Evolutionary conservation across 257 asterid genomes (phyloP).

Genomic region (Solanum bulbocastanum): DNA sequence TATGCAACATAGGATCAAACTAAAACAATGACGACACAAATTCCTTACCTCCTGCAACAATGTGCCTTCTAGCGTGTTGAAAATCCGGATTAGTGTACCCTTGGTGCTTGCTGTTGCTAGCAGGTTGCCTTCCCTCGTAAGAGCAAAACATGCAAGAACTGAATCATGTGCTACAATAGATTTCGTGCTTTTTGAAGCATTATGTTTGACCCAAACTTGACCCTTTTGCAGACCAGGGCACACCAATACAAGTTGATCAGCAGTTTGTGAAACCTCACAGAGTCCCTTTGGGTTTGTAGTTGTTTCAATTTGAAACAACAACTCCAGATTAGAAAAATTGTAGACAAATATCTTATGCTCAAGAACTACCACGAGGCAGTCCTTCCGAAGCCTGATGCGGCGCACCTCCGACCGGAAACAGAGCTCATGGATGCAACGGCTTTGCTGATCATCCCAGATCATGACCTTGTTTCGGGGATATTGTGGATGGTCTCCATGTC

Average conservation of each 20-base stretch:
- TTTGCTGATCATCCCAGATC: slow-evolving; percentile 86
- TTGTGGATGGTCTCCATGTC: slow-evolving; percentile 72
- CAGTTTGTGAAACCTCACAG: slow-evolving; percentile 67
- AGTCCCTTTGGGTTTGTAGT: slow-evolving; percentile 68
- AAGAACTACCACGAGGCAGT: slow-evolving; percentile 56
- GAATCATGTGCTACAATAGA: slow-evolving; percentile 71
- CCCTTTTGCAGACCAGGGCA: slow-evolving; percentile 82
- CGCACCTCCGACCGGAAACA: slow-evolving; percentile 81
- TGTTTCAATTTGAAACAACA: slow-evolving; percentile 86
- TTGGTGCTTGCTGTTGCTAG: slow-evolving; percentile 81
- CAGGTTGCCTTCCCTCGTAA: slow-evolving; percentile 69
- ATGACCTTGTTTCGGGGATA: slow-evolving; percentile 76
- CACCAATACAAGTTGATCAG: slow-evolving; percentile 61
- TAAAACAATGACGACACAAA: background rate
- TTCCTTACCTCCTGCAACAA: slow-evolving; percentile 70
- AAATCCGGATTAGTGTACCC: slow-evolving; percentile 71
- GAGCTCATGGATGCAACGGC: slow-evolving; percentile 69
- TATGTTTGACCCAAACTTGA: slow-evolving; percentile 79
- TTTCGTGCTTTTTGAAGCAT: slow-evolving; percentile 51
- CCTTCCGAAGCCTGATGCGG: slow-evolving; percentile 61
- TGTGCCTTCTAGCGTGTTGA: slow-evolving; percentile 65
- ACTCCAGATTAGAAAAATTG: slow-evolving; percentile 67
- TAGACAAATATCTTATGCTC: slow-evolving; percentile 76
- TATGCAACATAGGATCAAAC: background rate
- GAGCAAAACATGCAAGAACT: slow-evolving; percentile 50